phyloP scores from a whole-genome alignment of 2,329 filamentous ascomycete species.

The Moelleriella libera region DNA sequence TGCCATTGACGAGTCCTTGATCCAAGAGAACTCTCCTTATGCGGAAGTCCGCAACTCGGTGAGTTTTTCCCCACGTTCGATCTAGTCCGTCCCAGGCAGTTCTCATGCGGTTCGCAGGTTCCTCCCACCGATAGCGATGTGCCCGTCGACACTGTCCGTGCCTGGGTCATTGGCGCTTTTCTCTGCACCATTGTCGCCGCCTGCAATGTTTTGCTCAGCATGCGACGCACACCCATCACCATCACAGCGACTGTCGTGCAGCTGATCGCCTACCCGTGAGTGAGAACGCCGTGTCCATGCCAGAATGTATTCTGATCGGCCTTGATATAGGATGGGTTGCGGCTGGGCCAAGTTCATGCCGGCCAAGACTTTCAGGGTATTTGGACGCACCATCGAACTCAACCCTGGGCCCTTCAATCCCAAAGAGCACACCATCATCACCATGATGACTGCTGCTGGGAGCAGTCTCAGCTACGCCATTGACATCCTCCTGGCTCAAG shows the following conservation, averaged over 20 bases:
- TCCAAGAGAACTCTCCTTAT: constrained; percentile 36
- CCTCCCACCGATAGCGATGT: constrained; percentile 35
- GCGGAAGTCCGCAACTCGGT: constrained; percentile 13
- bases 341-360: constrained; percentile 19
- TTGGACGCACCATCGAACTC: constrained; percentile 17
- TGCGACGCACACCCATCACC: constrained; percentile 33
- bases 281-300: too few relatives aligned
- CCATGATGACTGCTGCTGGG: constrained; percentile 26
- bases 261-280: constrained; percentile 34
- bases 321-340: constrained; percentile 16
- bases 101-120: constrained; percentile 5
- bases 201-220: constrained; percentile 38
- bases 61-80: too few relatives aligned
- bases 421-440: constrained; percentile 35
- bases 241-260: constrained; percentile 42
- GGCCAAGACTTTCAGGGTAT: constrained; percentile 13
- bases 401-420: constrained; percentile 29
- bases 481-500: constrained; percentile 26
- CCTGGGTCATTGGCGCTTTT: constrained; percentile 42
- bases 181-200: constrained; percentile 43
- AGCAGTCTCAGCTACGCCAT: constrained; percentile 19
- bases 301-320: too few relatives aligned
- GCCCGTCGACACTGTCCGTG: constrained; percentile 42
- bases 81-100: neutral
- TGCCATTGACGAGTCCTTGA: constrained; percentile 27